phyloP scores from a whole-genome alignment of 2,329 filamentous ascomycete species.

The Emergomyces pasteurianus region DNA sequence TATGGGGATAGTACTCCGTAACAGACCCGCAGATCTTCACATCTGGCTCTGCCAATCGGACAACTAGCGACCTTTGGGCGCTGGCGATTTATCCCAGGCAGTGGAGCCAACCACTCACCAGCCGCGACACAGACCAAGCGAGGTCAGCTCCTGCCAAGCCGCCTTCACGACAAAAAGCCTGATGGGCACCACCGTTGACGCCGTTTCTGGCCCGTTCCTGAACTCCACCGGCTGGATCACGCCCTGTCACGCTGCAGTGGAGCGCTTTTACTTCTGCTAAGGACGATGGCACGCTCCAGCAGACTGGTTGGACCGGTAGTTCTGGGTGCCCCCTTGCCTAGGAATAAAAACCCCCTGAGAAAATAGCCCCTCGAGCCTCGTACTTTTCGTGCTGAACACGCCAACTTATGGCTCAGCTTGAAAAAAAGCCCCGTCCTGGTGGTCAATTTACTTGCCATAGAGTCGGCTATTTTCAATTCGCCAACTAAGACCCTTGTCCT shows the following conservation, averaged over 20 bases:
- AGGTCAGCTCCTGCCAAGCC: neutral
- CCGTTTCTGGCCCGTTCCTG: conserved; percentile 1
- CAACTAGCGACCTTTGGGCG: neutral
- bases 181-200: neutral
- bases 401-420: neutral
- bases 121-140: neutral
- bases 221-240: neutral
- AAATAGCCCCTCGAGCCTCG: neutral
- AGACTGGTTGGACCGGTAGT: neutral
- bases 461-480: neutral
- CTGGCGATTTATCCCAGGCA: neutral
- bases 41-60: neutral
- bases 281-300: neutral
- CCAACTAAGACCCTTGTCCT: neutral
- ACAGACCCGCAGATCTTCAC: neutral
- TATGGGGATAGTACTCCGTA: neutral
- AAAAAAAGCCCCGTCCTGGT: neutral
- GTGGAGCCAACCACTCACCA: neutral
- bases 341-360: neutral
- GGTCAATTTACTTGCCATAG: neutral
- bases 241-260: neutral
- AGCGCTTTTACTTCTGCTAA: neutral
- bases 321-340: neutral
- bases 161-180: neutral
- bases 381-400: neutral